Base-by-base conservation (phyloP, 2,329 filamentous ascomycete genomes). In the Anisogramma anomala region DNA sequence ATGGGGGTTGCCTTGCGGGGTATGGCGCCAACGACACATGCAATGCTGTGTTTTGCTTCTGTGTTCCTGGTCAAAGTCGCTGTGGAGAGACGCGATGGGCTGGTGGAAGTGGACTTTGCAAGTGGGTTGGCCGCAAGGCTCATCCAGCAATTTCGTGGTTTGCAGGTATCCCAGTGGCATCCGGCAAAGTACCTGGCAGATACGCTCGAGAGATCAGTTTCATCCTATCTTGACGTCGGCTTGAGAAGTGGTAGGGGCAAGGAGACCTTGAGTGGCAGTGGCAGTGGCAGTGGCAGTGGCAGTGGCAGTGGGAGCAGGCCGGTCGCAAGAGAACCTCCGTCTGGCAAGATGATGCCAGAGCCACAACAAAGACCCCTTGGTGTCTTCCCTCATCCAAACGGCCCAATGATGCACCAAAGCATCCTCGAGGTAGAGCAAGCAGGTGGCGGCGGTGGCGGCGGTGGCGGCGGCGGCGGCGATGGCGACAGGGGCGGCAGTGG, bases 1-100 rank as follows among this genome's bases (percentile, higher is more conserved):
- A 56, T 65, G 11, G 52, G 55, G 4, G 51, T 52, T 17, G 52
- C 54, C 1, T 55, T 52, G 1, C 28, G 19, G 56, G 65, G 68
- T 1, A 67, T 72, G 53, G 68, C 69, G 2, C 65, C 66, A 3
- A 72, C 71, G 36, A 60, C 70, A 32, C 65, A 69, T 42, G 67
- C 65, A 33, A 72, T 72, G 69, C 69, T 67, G 0, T 67, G 65
- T 0, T 72, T 72, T 43, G 67, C 69, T 1, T 70, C 66, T 49
- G 66, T 70, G 49, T 72, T 72, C 44, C 57, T 72, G 1, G 60
- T 69, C 26, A 69, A 70, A 45, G 55, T 71, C 1, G 59, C 66
- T 1, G 58, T 61, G 18, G 67, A 65, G 20, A 47, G 51, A 55
- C 0, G 30, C 26, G 58, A 58, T 6, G 56, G 58, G 3, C 55